A percentile compares a stretch with the other conserved stretches of the same genome.
phyloP scores from a whole-genome alignment of 441 rosid species.

The Euphorbia schlechtendalii region DNA sequence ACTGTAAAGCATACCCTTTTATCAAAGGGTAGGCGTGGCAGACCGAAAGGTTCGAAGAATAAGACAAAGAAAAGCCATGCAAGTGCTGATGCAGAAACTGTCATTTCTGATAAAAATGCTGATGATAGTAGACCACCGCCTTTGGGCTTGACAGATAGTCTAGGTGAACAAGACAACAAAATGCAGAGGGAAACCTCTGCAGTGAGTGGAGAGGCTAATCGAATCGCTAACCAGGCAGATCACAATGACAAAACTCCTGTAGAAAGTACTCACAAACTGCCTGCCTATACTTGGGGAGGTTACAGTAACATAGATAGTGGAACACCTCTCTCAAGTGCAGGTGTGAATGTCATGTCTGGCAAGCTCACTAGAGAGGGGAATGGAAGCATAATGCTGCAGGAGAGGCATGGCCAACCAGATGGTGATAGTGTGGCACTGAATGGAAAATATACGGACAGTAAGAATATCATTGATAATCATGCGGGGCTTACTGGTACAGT shows the following conservation, averaged over 20 bases:
- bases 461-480: background rate
- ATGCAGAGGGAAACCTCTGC: background rate
- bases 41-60: conserved; percentile 24
- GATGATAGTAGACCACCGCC: too few relatives aligned
- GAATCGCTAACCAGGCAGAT: background rate
- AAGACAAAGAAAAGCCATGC: conserved; percentile 8
- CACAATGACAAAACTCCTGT: background rate
- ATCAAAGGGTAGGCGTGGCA: conserved; percentile 19
- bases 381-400: background rate
- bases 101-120: too few relatives aligned
- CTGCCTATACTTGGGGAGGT: background rate
- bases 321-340: background rate
- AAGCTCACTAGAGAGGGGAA: conserved; percentile 1
- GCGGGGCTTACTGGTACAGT: background rate
- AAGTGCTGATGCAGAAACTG: conserved; percentile 5
- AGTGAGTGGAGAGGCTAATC: background rate
- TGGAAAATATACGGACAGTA: background rate
- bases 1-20: background rate
- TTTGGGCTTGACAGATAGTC: background rate
- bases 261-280: background rate
- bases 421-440: conserved; percentile 1
- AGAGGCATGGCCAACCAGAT: conserved; percentile 12
- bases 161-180: background rate
- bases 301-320: background rate
- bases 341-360: background rate